Percentiles rank a stretch among this genome's conserved stretches.
phyloP scores from a whole-genome alignment of 2,329 filamentous ascomycete genomes.

The Aspergillus sp. region DNA sequence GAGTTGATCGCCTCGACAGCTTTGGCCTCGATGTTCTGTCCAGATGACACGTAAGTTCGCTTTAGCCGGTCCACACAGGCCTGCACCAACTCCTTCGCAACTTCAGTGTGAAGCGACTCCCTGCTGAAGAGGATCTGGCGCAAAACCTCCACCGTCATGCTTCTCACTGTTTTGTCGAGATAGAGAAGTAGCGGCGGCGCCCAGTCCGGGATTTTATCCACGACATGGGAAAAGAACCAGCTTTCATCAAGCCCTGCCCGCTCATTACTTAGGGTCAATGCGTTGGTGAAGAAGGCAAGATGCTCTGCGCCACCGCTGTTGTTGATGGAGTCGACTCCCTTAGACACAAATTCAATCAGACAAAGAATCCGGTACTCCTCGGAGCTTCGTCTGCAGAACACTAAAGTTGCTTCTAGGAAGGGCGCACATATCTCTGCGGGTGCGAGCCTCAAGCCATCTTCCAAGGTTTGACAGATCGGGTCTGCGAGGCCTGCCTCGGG shows the following conservation, averaged over 20 bases:
- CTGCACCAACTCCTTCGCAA: conserved; percentile 24
- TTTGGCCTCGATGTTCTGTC: conserved; percentile 24
- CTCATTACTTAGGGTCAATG: conserved; percentile 39
- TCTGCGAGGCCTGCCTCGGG: conserved; percentile 39
- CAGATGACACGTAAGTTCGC: conserved; percentile 20
- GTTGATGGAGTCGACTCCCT: conserved; percentile 41
- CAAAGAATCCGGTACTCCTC: conserved; percentile 27
- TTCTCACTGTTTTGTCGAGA: conserved; percentile 37
- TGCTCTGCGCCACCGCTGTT: conserved; percentile 41
- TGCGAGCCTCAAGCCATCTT: conserved; percentile 45
- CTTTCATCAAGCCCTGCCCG: conserved; percentile 22
- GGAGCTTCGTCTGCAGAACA: conserved; percentile 41
- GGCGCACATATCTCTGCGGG: conserved; percentile 41
- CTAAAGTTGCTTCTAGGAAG: conserved; percentile 49
- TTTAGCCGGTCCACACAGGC: conserved; percentile 25
- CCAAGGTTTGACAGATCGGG: conserved; percentile 46
- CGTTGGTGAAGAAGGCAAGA: conserved; percentile 42
- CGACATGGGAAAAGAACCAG: conserved; percentile 26
- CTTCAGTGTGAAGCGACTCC: conserved; percentile 16
- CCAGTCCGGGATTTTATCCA: conserved; percentile 40
- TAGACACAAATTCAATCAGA: conserved; percentile 34
- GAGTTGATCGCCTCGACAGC: conserved; percentile 27
- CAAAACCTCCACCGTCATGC: conserved; percentile 36
- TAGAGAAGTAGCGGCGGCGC: conserved; percentile 45
- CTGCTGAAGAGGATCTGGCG: conserved; percentile 34